phyloP scores from a whole-genome alignment of 345 rosid genomes.

The Brassica napus region Da-Ae NC_063442.1:33109501-33110000 shows the following conservation, averaged over 20 bases:
- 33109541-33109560: conserved; percentile 65
- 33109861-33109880: background rate
- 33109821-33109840: conserved; percentile 40
- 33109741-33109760: conserved; percentile 52
- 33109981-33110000: conserved; percentile 3
- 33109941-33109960: background rate
- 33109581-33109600: conserved; percentile 67
- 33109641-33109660: conserved; percentile 58
- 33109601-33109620: conserved; percentile 58
- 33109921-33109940: background rate
- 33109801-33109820: conserved; percentile 77
- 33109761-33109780: conserved; percentile 48
- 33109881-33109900: background rate
- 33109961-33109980: conserved; percentile 26
- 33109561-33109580: conserved; percentile 65
- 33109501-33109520: conserved; percentile 41
- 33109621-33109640: conserved; percentile 59
- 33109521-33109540: conserved; percentile 48
- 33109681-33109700: conserved; percentile 60
- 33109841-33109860: background rate
- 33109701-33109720: conserved; percentile 46
- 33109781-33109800: conserved; percentile 58
- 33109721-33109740: conserved; percentile 39
- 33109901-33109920: background rate
- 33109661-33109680: conserved; percentile 77